Conservation (phyloP, 176 grass and related monocot species). For the Aegilops bicornis region DNA sequence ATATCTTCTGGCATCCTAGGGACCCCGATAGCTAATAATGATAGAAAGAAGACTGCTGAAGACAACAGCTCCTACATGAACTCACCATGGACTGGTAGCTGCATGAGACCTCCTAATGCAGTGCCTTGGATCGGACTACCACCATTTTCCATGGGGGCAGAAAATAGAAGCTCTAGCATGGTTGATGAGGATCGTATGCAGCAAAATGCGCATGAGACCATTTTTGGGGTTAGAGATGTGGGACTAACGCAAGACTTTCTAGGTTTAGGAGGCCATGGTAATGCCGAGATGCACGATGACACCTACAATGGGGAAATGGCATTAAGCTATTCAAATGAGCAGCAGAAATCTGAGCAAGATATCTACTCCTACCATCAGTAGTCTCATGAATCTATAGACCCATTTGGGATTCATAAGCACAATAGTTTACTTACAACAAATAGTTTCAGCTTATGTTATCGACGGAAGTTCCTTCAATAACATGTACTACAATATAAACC, state of each 20-base stretch:
- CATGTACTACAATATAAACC: not conserved
- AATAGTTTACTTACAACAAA: constrained; percentile 17
- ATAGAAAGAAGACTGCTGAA: not conserved
- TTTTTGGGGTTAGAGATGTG: constrained; percentile 10
- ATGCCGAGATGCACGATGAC: not conserved
- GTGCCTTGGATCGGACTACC: constrained; percentile 9
- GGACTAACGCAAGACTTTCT: constrained; percentile 38
- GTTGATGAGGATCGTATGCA: constrained; percentile 16
- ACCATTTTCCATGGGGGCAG: not conserved
- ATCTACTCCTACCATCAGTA: constrained; percentile 5
- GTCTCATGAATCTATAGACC: constrained; percentile 4
- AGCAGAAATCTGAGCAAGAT: constrained; percentile 17
- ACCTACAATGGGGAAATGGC: not conserved
- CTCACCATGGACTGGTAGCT: constrained; percentile 5
- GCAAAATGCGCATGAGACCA: constrained; percentile 10
- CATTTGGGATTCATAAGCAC: not conserved
- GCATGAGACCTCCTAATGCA: not conserved
- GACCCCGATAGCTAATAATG: constrained; percentile 1
- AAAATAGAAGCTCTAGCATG: constrained; percentile 24
- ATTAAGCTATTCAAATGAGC: constrained; percentile 31
- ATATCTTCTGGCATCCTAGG: not conserved
- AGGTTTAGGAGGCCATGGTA: constrained; percentile 22
- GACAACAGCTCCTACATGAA: not conserved
- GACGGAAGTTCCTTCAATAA: not conserved
- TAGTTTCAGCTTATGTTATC: constrained; percentile 8